phyloP scores from a whole-genome alignment of 2,329 filamentous ascomycete genomes.

The Penicillium sp. region DNA sequence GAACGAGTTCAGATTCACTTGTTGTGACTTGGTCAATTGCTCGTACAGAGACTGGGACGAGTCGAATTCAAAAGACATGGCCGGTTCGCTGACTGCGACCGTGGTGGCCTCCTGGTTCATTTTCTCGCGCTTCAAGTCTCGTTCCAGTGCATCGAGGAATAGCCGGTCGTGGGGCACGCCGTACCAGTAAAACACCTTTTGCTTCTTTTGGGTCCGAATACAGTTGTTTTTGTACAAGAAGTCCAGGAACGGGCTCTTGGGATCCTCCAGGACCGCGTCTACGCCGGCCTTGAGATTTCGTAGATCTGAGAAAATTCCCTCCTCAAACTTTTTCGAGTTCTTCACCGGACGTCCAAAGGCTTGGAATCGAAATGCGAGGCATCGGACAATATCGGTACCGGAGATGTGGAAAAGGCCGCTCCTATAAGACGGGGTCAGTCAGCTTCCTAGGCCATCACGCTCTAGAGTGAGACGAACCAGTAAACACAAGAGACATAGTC shows the following conservation, averaged over 20 bases:
- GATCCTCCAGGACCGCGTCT: slow-evolving; percentile 96
- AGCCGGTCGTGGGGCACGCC: slow-evolving; percentile 96
- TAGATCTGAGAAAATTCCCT: slow-evolving; percentile 98
- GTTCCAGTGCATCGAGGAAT: slow-evolving; percentile 95
- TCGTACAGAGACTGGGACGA: slow-evolving; percentile 98
- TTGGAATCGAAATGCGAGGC: slow-evolving; percentile 96
- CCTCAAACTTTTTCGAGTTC: slow-evolving; percentile 99
- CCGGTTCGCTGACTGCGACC: slow-evolving; percentile 93
- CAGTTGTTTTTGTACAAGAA: slow-evolving; percentile 99
- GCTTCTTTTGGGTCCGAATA: slow-evolving; percentile 99
- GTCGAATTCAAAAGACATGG: slow-evolving; percentile 97
- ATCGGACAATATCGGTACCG: slow-evolving; percentile 97
- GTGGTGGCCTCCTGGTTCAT: slow-evolving; percentile 99
- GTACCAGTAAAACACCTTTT: slow-evolving; percentile 99
- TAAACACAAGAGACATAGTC: slow-evolving; percentile 98
- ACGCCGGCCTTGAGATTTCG: slow-evolving; percentile 98
- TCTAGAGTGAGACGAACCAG: slow-evolving; percentile 59
- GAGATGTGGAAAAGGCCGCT: slow-evolving; percentile 99
- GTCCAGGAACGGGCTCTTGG: slow-evolving; percentile 96
- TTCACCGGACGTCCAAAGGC: slow-evolving; percentile 97
- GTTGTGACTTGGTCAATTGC: slow-evolving; percentile 98
- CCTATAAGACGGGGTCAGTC: slow-evolving; percentile 49
- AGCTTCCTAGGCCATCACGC: slow-evolving; percentile 10
- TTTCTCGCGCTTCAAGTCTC: slow-evolving; percentile 97
- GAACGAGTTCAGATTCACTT: slow-evolving; percentile 97